Conservation (phyloP, 2,329 filamentous ascomycete species). For the Colletotrichum spaethianum region DNA sequence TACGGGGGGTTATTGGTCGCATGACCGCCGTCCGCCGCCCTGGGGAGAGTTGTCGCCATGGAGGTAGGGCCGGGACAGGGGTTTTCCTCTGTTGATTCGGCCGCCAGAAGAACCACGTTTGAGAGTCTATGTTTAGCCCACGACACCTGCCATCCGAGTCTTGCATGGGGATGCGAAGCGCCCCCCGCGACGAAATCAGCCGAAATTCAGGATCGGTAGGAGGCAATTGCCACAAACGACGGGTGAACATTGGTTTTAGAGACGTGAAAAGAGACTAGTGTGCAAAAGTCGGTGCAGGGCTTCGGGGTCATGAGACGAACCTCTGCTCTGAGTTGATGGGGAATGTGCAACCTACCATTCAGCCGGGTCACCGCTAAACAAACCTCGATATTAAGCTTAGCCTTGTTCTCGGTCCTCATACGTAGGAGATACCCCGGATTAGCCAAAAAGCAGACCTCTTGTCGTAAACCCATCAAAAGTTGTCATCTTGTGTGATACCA, state of each 20-base stretch:
- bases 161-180: not conserved
- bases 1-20: slow-evolving; percentile 11
- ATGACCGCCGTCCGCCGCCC: slow-evolving; percentile 1
- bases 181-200: slow-evolving; percentile 1
- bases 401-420: not conserved
- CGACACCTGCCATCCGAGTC: slow-evolving; percentile 38
- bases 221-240: not conserved
- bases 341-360: not conserved
- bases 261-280: not conserved
- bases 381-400: not conserved
- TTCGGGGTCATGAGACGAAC: not conserved
- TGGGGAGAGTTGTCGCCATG: slow-evolving; percentile 2
- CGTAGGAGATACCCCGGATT: not conserved
- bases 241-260: not conserved
- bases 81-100: slow-evolving; percentile 3
- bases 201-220: slow-evolving; percentile 6
- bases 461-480: not conserved
- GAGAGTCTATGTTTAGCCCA: slow-evolving; percentile 37
- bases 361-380: not conserved
- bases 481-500: not conserved
- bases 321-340: not conserved
- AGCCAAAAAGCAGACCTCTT: not conserved
- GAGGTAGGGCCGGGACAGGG: not conserved
- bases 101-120: slow-evolving; percentile 15
- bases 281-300: not conserved